Conservation (phyloP, 2,329 filamentous ascomycete species). For the Seiridium cupressi region DNA sequence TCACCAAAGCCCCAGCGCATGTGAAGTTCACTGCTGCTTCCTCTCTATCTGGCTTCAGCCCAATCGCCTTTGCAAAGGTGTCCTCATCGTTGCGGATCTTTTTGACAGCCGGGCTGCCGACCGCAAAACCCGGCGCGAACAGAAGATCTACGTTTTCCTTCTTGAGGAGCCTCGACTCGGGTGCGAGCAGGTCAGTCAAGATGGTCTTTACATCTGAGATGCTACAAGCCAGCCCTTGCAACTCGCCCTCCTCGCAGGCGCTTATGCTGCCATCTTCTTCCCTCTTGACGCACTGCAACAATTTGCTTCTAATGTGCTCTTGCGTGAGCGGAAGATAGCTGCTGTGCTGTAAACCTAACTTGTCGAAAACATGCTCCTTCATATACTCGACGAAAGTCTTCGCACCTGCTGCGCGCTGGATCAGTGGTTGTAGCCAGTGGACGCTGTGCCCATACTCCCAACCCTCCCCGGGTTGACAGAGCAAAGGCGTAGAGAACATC, state of each 20-base stretch:
- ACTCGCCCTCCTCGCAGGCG: constrained; percentile 10
- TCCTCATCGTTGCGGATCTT: not conserved
- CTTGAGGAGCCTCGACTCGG: constrained; percentile 42
- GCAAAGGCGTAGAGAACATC: constrained; percentile 33
- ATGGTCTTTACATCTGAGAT: constrained; percentile 18
- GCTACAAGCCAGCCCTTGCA: constrained; percentile 12
- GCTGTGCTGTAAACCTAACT: constrained; percentile 13
- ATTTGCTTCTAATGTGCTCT: constrained; percentile 14
- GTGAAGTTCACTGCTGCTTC: constrained; percentile 25
- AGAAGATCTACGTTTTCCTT: constrained; percentile 38
- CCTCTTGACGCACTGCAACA: constrained; percentile 16
- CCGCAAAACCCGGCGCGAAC: constrained; percentile 44
- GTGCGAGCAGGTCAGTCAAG: constrained; percentile 33
- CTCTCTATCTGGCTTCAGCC: constrained; percentile 22
- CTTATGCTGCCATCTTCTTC: constrained; percentile 2
- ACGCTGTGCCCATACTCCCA: constrained; percentile 40
- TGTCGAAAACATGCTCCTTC: constrained; percentile 17
- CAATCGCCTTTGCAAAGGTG: constrained; percentile 14
- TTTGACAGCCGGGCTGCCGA: constrained; percentile 14
- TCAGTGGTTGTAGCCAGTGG: constrained; percentile 37
- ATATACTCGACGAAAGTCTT: constrained; percentile 18
- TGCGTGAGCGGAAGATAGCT: constrained; percentile 18
- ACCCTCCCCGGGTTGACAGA: constrained; percentile 40
- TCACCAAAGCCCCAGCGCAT: constrained; percentile 36
- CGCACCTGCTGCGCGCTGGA: constrained; percentile 25